Evolutionary conservation across 2,329 filamentous ascomycete species (phyloP).

Genomic region (Graphilbum sp.): DNA sequence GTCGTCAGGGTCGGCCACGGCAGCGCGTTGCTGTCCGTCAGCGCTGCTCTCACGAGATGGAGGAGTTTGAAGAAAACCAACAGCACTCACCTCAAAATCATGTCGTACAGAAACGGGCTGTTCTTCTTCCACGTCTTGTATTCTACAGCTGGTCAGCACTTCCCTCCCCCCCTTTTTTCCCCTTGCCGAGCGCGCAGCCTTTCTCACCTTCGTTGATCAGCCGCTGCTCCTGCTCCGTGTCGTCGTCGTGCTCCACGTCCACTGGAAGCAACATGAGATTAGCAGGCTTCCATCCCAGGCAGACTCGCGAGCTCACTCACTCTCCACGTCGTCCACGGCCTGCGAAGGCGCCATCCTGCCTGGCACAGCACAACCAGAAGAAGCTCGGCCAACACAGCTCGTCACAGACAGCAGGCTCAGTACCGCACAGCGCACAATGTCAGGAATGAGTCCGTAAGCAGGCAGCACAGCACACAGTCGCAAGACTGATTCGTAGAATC

Average conservation of each 20-base stretch:
- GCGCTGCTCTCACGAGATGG: too few species aligned
- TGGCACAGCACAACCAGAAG: neutral
- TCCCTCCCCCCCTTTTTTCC: neutral
- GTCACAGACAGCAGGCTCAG: too few species aligned
- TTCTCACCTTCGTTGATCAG: slow-evolving; percentile 74
- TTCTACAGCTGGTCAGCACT: slow-evolving; percentile 32
- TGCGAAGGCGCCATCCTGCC: slow-evolving; percentile 28
- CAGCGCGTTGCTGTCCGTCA: slow-evolving; percentile 52
- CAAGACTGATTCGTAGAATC: too few species aligned
- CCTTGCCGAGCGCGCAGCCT: neutral
- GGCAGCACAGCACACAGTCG: too few species aligned
- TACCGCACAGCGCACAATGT: too few species aligned
- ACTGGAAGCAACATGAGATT: slow-evolving; percentile 17
- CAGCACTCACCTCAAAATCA: slow-evolving; percentile 65
- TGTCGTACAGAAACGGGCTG: slow-evolving; percentile 92
- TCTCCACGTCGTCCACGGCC: slow-evolving; percentile 32
- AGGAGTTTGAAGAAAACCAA: too few species aligned
- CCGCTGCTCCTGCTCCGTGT: slow-evolving; percentile 61
- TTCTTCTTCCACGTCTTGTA: slow-evolving; percentile 99
- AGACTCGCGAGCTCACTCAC: slow-evolving; percentile 14
- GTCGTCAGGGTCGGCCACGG: slow-evolving; percentile 96
- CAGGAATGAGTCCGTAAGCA: too few species aligned
- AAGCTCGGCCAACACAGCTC: too few species aligned
- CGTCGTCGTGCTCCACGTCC: slow-evolving; percentile 46
- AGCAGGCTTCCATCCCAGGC: slow-evolving; percentile 4